phyloP scores from a whole-genome alignment of 1,284 basidiomycete species.

The Cryptococcus maquisensis region DNA sequence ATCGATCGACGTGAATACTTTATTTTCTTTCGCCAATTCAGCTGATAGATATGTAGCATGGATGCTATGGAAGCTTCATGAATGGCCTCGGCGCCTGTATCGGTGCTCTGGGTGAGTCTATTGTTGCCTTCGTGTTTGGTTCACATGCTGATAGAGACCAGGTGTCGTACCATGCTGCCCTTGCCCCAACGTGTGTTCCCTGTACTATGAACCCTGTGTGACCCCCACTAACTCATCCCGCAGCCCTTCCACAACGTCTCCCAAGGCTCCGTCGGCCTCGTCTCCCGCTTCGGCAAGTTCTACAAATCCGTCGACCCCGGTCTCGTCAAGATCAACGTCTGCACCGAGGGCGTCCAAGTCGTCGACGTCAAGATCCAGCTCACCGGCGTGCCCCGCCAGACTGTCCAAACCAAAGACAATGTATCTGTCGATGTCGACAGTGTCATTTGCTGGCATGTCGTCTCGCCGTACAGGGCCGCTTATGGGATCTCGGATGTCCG shows the following conservation, averaged over 20 bases:
- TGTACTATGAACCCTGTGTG: too few relatives aligned
- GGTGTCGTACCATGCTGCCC: constrained; percentile 88
- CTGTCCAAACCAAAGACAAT: constrained; percentile 68
- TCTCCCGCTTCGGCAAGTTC: constrained; percentile 89
- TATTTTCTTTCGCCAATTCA: neutral
- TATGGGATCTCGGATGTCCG: constrained; percentile 88
- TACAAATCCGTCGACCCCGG: constrained; percentile 93
- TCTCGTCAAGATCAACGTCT: constrained; percentile 85
- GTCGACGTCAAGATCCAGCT: constrained; percentile 94
- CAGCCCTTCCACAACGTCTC: constrained; percentile 49
- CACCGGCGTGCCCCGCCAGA: constrained; percentile 76
- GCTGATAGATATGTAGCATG: constrained; percentile 56
- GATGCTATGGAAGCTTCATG: constrained; percentile 76
- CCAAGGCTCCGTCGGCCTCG: constrained; percentile 85
- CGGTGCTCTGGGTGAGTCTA: neutral
- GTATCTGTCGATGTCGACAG: constrained; percentile 51
- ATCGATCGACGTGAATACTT: constrained; percentile 51
- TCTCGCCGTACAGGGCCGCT: constrained; percentile 77
- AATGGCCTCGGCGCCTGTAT: constrained; percentile 53
- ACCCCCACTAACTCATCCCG: too few relatives aligned
- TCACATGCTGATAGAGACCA: constrained; percentile 36
- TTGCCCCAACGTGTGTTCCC: constrained; percentile 43
- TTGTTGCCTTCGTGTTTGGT: constrained; percentile 18
- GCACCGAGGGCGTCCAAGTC: constrained; percentile 73
- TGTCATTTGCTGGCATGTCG: constrained; percentile 48